These are phyloP conservation scores for Leishmania lainsoni DNA, from an alignment of 208 protist genomes.

Conservation along the genomic window DNA sequence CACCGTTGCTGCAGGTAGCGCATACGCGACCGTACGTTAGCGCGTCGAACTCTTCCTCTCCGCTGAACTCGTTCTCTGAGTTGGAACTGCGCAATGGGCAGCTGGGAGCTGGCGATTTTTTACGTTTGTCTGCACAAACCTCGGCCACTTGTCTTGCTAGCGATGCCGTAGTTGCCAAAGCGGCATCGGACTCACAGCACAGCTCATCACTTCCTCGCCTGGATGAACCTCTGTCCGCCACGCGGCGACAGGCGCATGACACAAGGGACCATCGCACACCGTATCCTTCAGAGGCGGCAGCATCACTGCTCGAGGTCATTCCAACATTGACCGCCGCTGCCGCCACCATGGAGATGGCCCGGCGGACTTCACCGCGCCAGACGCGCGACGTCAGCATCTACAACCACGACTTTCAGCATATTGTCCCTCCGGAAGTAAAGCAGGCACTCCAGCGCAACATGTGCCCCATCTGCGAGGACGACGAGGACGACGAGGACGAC, in stretches of 20 bases:
- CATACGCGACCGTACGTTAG: not conserved
- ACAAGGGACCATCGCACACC: not conserved
- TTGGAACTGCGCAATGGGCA: constrained; percentile 29
- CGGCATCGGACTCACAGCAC: not conserved
- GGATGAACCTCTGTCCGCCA: too few species aligned
- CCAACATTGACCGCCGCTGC: not conserved
- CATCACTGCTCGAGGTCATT: not conserved
- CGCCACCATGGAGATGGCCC: not conserved
- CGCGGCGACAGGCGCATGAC: not conserved
- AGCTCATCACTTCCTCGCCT: not conserved
- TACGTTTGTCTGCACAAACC: not conserved
- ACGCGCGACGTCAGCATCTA: constrained; percentile 19
- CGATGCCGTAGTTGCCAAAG: not conserved
- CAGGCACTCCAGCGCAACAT: constrained; percentile 37
- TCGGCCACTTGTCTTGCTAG: not conserved
- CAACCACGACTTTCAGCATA: constrained; percentile 55
- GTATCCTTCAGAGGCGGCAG: not conserved
- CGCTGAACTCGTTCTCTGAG: constrained; percentile 29
- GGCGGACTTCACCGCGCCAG: not conserved
- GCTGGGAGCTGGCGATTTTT: constrained; percentile 10
- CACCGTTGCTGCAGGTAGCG: constrained; percentile 1
- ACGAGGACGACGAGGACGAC: constrained; percentile 39
- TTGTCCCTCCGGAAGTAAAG: constrained; percentile 39
- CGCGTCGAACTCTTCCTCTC: constrained; percentile 1
- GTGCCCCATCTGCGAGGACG: constrained; percentile 32